Evolutionary conservation across 768 basidiomycete genomes (phyloP), one percentile per base, ranked within the genome.

Genomic region (Lyophyllum decastes): DNA sequence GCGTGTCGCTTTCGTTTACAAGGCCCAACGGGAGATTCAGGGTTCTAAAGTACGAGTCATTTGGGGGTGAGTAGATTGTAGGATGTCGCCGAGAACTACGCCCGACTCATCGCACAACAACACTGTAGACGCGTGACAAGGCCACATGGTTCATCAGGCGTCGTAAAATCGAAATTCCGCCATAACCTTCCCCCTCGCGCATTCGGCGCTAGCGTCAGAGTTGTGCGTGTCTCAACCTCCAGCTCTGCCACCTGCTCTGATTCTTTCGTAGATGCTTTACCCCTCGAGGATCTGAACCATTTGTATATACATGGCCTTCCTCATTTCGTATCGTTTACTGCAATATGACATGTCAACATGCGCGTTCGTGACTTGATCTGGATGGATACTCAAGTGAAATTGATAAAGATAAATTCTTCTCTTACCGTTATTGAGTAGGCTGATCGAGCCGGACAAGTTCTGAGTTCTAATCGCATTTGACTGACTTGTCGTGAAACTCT

Each of bases 1-100:
- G 95, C 92, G 96, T 67, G 84, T 99, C 62, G 97, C 97, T 59
- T 99, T 89, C 77, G 95, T 99, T 66, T 99, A 99, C 88, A 91
- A 89, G 73, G 96, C 95, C 60, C 95, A 97, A 84, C 83, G 87
- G 74, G 92, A 94, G 77, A 85, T 96, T 64, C 88, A 89, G 74
- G 97, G 97, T 59, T 92, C 94, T 66, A 95, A 95, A 77, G 81
- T 98, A 70, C 92, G 97, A 65, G 94, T 98, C 62, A 98, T 98
- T 82, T 98, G 95, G 95, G 97, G 95, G 92, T 93, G 67, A 70
- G 88, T 79, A 25, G 9, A 25, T 12, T 30, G 35, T 45, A 30
- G 26, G 8, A 47, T 12, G 3, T 33, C 9, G 30, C 30, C 30
- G 30, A 30, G 21, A 27, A 27, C 47, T 30, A 5, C 9, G 21